These are phyloP conservation scores for Arctium minus DNA, from an alignment of 129 eudicot genomes.

Conservation along the genomic window DNA sequence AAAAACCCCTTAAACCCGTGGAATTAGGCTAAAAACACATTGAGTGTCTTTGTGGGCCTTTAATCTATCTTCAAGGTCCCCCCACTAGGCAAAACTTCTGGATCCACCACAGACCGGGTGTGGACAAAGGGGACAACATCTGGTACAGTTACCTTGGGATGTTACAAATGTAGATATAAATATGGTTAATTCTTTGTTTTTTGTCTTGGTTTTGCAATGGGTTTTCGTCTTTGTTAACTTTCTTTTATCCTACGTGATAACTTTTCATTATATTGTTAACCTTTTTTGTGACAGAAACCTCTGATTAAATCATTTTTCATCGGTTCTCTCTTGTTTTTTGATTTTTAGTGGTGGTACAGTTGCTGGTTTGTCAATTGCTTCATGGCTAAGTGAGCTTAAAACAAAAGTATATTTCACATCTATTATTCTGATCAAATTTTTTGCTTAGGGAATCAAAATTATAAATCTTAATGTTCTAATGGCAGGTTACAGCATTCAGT, in stretches of 20 bases:
- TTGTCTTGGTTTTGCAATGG: neutral
- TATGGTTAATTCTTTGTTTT: neutral
- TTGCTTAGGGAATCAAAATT: neutral
- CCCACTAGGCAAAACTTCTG: too few relatives aligned
- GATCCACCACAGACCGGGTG: too few relatives aligned
- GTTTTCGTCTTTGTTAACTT: neutral
- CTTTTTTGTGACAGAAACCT: neutral
- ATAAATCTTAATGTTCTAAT: neutral
- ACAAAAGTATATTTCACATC: slow-evolving; percentile 58
- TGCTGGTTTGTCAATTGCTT: slow-evolving; percentile 86
- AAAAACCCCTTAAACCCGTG: too few relatives aligned
- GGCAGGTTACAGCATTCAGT: slow-evolving; percentile 74
- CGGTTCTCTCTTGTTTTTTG: neutral
- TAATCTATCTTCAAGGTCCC: too few relatives aligned
- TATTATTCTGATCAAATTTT: slow-evolving; percentile 3
- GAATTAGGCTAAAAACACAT: too few relatives aligned
- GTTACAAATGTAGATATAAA: neutral
- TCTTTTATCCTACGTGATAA: neutral
- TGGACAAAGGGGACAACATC: too few relatives aligned
- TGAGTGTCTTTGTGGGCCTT: too few relatives aligned
- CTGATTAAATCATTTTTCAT: neutral
- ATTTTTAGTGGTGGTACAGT: slow-evolving; percentile 85
- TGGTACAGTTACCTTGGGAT: too few relatives aligned
- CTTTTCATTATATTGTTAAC: neutral
- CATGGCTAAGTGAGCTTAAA: slow-evolving; percentile 73